phyloP scores from a whole-genome alignment of 495 filamentous ascomycete species.

The Talaromyces thailandensis region DNA sequence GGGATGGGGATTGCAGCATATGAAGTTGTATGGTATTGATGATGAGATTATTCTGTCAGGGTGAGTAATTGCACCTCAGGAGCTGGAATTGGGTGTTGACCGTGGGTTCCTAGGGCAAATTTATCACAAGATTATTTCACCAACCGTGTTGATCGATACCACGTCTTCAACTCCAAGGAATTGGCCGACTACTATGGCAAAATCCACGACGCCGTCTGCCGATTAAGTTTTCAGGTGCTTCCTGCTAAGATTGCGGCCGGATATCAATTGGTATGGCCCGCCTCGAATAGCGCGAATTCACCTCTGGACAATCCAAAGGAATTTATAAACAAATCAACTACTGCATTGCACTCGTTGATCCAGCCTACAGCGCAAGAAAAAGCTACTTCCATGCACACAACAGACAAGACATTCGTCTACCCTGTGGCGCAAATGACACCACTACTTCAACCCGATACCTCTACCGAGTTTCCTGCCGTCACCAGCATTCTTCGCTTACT shows the following conservation, averaged over 20 bases:
- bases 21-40: constrained; percentile 97
- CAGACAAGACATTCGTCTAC: constrained; percentile 67
- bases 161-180: constrained; percentile 70
- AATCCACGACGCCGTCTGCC: constrained; percentile 68
- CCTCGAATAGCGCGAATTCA: constrained; percentile 57
- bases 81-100: constrained; percentile 9
- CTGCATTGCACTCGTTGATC: constrained; percentile 57
- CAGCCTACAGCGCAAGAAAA: constrained; percentile 30
- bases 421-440: constrained; percentile 77
- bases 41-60: constrained; percentile 94
- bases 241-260: constrained; percentile 49
- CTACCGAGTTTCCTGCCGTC: constrained; percentile 80
- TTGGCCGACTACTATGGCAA: constrained; percentile 75
- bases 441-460: constrained; percentile 65
- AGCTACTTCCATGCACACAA: constrained; percentile 17
- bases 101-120: constrained; percentile 55
- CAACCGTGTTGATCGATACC: constrained; percentile 89
- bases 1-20: constrained; percentile 97
- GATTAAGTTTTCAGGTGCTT: constrained; percentile 70
- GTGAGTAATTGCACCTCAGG: too few species aligned
- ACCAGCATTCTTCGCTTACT: constrained; percentile 62
- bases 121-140: constrained; percentile 94
- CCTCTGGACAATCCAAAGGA: constrained; percentile 60
- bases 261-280: constrained; percentile 73
- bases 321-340: constrained; percentile 61